Base-by-base conservation (phyloP, 306 rosid species). In the Elaeagnus macrophylla region DNA sequence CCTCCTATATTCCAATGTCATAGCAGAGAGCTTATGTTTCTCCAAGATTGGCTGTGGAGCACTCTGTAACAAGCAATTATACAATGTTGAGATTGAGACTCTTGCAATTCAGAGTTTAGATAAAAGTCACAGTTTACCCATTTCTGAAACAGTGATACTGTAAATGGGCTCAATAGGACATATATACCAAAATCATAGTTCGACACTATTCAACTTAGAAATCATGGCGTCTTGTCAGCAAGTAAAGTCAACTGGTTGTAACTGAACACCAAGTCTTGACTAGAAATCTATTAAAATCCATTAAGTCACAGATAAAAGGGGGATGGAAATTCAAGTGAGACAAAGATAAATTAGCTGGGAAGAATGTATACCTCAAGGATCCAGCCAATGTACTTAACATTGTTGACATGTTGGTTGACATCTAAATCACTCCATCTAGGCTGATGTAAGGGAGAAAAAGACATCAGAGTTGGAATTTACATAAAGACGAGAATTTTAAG, bases 331-430 rank as follows among this genome's bases (percentile, higher is more conserved):
- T 25, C 32, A 25, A 17, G 20, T 3, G 37, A 42, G 42, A 54
- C 19, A 25, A 25, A 25, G 32, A 25, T 25, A 25, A 25, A 25
- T 25, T 5, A 25, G 32, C 32, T 25, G 32, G 32, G 2, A 25
- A 25, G 32, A 25, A 25, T 25, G 32, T 25, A 0, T 53, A 53
- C 51, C 67, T 67, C 45, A 16, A 67, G 53, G 19, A 67, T 52
- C 65, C 60, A 67, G 37, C 39, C 43, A 15, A 58, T 51, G 48
- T 67, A 58, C 36, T 51, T 58, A 2, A 51, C 40, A 42, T 51
- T 39, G 54, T 37, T 68, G 49, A 68, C 73, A 17, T 68, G 67
- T 18, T 68, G 52, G 16, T 61, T 68, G 45, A 68, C 40, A 58
- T 58, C 67, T 57, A 61, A 16, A 60, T 60, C 67, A 9, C 55